Evolutionary conservation across 768 basidiomycete species (phyloP).

Genomic region (Sarcomyxa edulis): DNA sequence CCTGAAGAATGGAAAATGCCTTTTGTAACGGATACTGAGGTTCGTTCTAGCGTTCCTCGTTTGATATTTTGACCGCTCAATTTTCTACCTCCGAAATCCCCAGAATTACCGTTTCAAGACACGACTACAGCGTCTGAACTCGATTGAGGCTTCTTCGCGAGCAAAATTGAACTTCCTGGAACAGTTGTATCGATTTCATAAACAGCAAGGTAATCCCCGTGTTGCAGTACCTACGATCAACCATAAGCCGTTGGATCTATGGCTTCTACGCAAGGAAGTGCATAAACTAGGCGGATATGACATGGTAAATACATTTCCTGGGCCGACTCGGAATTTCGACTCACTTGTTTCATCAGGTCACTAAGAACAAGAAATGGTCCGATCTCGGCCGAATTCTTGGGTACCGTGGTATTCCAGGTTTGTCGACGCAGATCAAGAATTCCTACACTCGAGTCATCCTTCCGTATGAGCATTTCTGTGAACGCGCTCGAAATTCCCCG

Average conservation of each 20-base stretch:
- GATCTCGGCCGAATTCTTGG: constrained; percentile 80
- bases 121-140: constrained; percentile 89
- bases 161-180: constrained; percentile 97
- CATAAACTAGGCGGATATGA: constrained; percentile 85
- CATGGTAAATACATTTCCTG: constrained; percentile 44
- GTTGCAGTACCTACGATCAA: constrained; percentile 94
- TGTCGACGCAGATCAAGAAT: constrained; percentile 84
- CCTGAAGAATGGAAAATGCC: constrained; percentile 94
- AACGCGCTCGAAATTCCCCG: constrained; percentile 66
- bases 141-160: constrained; percentile 93
- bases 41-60: constrained; percentile 30
- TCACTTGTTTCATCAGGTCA: constrained; percentile 53
- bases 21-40: constrained; percentile 92
- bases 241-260: constrained; percentile 88
- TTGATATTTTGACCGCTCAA: constrained; percentile 37
- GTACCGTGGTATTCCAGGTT: constrained; percentile 75
- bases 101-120: constrained; percentile 95
- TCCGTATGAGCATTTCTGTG: constrained; percentile 92
- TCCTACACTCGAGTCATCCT: constrained; percentile 89
- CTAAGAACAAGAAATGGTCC: constrained; percentile 80
- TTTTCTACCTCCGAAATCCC: constrained; percentile 8
- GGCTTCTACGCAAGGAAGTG: constrained; percentile 90
- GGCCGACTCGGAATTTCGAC: constrained; percentile 12
- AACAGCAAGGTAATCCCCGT: constrained; percentile 87
- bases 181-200: constrained; percentile 94